Percentiles rank a stretch among this genome's conserved stretches.
phyloP scores from a whole-genome alignment of 495 filamentous ascomycete genomes.

The Podospora comata region DNA sequence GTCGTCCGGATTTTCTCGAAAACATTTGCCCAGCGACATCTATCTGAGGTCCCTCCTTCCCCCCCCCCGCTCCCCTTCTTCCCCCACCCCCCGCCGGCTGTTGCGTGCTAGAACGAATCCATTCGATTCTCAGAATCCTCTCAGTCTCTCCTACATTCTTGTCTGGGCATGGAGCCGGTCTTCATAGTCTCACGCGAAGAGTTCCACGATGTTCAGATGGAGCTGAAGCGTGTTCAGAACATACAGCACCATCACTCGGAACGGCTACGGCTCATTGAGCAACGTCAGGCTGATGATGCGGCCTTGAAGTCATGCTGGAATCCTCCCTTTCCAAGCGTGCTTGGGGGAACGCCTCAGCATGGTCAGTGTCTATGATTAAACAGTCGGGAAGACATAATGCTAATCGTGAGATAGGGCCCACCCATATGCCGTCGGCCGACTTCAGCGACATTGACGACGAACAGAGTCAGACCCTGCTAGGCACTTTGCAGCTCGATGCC shows the following conservation, averaged over 20 bases:
- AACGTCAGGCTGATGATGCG: conserved; percentile 75
- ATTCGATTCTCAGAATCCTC: background rate
- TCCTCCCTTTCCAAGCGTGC: conserved; percentile 75
- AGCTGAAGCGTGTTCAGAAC: conserved; percentile 76
- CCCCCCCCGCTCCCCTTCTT: background rate
- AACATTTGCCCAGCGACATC: too few species aligned
- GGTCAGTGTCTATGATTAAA: conserved; percentile 49
- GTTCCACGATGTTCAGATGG: conserved; percentile 81
- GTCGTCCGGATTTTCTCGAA: too few species aligned
- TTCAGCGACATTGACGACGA: conserved; percentile 73
- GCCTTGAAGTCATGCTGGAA: conserved; percentile 84
- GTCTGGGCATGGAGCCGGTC: conserved; percentile 54
- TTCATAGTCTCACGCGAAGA: conserved; percentile 60
- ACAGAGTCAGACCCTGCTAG: conserved; percentile 64
- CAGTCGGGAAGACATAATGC: conserved; percentile 15
- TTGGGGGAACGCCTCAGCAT: conserved; percentile 76
- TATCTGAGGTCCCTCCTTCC: background rate
- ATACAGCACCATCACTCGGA: conserved; percentile 79
- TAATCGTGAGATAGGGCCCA: conserved; percentile 55
- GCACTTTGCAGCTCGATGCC: conserved; percentile 66
- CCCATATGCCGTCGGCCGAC: conserved; percentile 69
- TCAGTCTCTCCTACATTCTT: background rate
- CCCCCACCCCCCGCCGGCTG: conserved; percentile 9
- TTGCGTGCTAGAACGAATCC: background rate
- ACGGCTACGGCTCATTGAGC: conserved; percentile 72